Conservation (phyloP, 176 grass and related monocot genomes). For the Zea luxurians region DNA sequence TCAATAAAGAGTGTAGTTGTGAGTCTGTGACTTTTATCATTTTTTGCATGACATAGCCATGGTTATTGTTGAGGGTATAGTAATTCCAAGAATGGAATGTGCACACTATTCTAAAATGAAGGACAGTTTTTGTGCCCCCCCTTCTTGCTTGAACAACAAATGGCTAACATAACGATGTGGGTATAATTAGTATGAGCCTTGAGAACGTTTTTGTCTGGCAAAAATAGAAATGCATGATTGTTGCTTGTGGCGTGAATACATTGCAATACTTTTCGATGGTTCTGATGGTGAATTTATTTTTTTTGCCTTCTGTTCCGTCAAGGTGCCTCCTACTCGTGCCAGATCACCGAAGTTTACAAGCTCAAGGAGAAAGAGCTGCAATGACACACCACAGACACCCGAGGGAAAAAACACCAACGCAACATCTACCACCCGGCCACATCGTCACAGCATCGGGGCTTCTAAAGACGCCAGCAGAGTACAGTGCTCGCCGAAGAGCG, state of each 20-base stretch:
- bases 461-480: slow-evolving; percentile 57
- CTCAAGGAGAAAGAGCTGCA: slow-evolving; percentile 80
- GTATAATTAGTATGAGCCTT: background rate
- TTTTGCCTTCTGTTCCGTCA: slow-evolving; percentile 35
- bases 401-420: slow-evolving; percentile 15
- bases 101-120: background rate
- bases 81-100: slow-evolving; percentile 9
- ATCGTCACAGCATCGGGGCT: slow-evolving; percentile 69
- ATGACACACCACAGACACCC: slow-evolving; percentile 40
- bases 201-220: background rate
- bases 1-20: background rate
- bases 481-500: slow-evolving; percentile 53
- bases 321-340: slow-evolving; percentile 94
- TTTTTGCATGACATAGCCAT: background rate
- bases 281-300: slow-evolving; percentile 4
- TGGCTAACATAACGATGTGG: background rate
- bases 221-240: slow-evolving; percentile 10
- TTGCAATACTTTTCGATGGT: slow-evolving; percentile 22
- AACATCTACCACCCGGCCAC: slow-evolving; percentile 29
- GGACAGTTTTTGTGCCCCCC: background rate
- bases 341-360: slow-evolving; percentile 87
- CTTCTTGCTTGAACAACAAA: background rate
- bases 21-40: background rate
- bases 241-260: background rate
- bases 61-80: background rate